These are phyloP conservation scores for Persicaria maculosa DNA, from an alignment of 148 eudicot genomes.

Conservation along the genomic window DNA sequence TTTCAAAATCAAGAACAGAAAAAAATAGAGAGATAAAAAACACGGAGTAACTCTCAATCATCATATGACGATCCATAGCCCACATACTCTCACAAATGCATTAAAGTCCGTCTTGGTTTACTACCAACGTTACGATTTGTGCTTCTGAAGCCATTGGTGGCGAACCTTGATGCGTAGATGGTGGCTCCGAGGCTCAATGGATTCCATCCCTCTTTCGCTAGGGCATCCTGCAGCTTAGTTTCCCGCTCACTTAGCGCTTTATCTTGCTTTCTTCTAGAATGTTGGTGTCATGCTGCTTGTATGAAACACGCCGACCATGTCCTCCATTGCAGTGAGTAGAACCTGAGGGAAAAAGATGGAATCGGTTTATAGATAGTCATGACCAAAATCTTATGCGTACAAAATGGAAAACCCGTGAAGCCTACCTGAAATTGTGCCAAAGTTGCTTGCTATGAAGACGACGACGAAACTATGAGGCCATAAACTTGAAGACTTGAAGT, in stretches of 20 bases:
- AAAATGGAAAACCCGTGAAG: no score
- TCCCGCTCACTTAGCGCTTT: not conserved
- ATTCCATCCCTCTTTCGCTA: constrained; percentile 5
- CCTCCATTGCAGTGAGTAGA: constrained; percentile 11
- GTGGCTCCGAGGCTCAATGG: constrained; percentile 3
- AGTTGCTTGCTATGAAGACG: constrained; percentile 10
- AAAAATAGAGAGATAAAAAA: no score
- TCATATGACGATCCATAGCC: no score
- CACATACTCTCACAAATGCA: no score
- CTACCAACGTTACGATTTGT: not conserved
- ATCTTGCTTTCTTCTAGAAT: not conserved
- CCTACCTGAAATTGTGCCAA: constrained; percentile 7
- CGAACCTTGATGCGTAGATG: constrained; percentile 9
- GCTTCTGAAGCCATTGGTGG: not conserved
- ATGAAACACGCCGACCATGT: constrained; percentile 10
- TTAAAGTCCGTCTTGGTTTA: not conserved
- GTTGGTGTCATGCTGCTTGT: constrained; percentile 12
- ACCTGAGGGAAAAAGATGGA: not conserved
- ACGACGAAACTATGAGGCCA: constrained; percentile 9
- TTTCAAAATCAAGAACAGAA: no score
- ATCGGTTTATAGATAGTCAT: not conserved
- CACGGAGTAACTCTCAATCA: no score
- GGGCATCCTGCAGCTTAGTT: constrained; percentile 4
- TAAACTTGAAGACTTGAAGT: constrained; percentile 14
- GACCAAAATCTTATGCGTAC: no score